Evolutionary conservation across 768 basidiomycete species (phyloP).

Genomic region (Leccinum incarnatum): DNA sequence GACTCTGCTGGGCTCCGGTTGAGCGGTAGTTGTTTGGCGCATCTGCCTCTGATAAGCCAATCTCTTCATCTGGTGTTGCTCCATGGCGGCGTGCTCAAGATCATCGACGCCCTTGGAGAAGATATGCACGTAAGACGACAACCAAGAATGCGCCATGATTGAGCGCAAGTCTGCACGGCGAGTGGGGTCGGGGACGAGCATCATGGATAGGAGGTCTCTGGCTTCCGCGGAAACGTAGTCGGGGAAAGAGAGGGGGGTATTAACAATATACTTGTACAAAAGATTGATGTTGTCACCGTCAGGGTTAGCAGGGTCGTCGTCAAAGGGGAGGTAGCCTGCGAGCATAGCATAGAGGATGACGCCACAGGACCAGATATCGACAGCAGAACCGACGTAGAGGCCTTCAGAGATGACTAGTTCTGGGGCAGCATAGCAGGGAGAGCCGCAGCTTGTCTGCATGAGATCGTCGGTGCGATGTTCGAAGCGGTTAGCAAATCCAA

Average conservation of each 20-base stretch:
- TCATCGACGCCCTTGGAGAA: constrained; percentile 76
- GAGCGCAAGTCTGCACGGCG: constrained; percentile 70
- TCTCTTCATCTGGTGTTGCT: constrained; percentile 81
- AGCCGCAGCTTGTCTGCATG: constrained; percentile 98
- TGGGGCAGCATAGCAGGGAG: constrained; percentile 97
- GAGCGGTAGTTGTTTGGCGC: constrained; percentile 48
- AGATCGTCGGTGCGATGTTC: constrained; percentile 90
- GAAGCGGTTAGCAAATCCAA: constrained; percentile 98
- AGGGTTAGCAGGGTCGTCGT: constrained; percentile 97
- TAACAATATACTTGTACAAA: constrained; percentile 97
- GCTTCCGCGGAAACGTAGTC: constrained; percentile 87
- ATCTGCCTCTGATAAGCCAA: constrained; percentile 80
- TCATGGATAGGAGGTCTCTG: constrained; percentile 77
- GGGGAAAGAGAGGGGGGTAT: constrained; percentile 95
- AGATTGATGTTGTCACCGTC: constrained; percentile 99
- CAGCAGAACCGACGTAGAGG: constrained; percentile 93
- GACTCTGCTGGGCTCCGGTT: constrained; percentile 30
- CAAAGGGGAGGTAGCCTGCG: constrained; percentile 97
- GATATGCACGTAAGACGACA: constrained; percentile 43
- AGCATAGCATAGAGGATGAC: constrained; percentile 98
- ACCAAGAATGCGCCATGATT: constrained; percentile 90
- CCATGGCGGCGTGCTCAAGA: constrained; percentile 76
- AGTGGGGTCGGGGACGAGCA: constrained; percentile 92
- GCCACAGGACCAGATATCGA: constrained; percentile 97
- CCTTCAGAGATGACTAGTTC: constrained; percentile 98